Evolutionary conservation across 2,329 filamentous ascomycete species (phyloP).

Genomic region (Fusarium sp.): DNA sequence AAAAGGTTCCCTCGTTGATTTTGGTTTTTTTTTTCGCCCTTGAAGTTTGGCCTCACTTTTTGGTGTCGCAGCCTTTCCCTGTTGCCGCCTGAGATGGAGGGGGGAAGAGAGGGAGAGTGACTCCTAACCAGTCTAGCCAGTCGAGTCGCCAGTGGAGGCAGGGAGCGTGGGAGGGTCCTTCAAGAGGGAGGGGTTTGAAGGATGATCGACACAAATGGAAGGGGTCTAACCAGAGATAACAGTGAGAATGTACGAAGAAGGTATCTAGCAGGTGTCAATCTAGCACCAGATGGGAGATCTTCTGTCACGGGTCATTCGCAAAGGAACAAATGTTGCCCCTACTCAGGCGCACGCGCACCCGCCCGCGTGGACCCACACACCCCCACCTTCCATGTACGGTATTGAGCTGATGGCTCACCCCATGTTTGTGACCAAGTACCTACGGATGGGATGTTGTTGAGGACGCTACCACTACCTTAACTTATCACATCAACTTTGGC

Average conservation of each 20-base stretch:
- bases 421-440: not conserved
- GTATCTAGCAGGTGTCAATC: slow-evolving; percentile 31
- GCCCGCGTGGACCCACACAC: slow-evolving; percentile 24
- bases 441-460: slow-evolving; percentile 15
- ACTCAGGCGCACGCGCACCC: slow-evolving; percentile 30
- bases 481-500: slow-evolving; percentile 33
- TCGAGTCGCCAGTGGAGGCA: not conserved
- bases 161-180: not conserved
- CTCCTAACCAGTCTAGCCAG: not conserved
- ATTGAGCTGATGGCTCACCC: not conserved
- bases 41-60: slow-evolving; percentile 25
- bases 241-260: not conserved
- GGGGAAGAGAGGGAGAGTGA: slow-evolving; percentile 2
- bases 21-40: slow-evolving; percentile 15
- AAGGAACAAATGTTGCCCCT: slow-evolving; percentile 3
- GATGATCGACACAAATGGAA: slow-evolving; percentile 19
- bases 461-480: not conserved
- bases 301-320: slow-evolving; percentile 25
- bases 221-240: slow-evolving; percentile 21
- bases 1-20: slow-evolving; percentile 12
- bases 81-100: slow-evolving; percentile 36
- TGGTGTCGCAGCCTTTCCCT: slow-evolving; percentile 23
- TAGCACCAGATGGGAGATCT: not conserved
- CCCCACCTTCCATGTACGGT: slow-evolving; percentile 42
- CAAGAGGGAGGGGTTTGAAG: slow-evolving; percentile 25